Evolutionary conservation across 208 protist genomes (phyloP).

Genomic region (Trypanosoma lewisi): DNA sequence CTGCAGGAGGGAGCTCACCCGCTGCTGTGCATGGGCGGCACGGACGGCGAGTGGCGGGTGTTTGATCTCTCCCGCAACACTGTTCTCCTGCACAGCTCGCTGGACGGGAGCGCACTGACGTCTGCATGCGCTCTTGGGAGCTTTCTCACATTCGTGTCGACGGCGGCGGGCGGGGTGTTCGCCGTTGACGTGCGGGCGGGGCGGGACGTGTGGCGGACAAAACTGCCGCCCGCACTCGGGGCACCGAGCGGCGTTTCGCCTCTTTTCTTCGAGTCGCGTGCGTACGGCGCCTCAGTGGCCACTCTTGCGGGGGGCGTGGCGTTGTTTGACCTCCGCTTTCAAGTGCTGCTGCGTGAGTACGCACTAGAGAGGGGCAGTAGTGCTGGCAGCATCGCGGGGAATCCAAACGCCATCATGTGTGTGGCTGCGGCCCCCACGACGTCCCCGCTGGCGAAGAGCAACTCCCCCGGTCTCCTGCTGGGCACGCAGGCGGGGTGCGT

Average conservation of each 20-base stretch:
- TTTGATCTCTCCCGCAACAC: slow-evolving; percentile 37
- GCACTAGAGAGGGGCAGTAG: background rate
- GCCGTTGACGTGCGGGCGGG: slow-evolving; percentile 20
- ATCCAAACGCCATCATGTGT: slow-evolving; percentile 34
- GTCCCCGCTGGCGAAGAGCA: background rate
- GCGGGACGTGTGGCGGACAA: slow-evolving; percentile 34
- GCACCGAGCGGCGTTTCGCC: slow-evolving; percentile 40
- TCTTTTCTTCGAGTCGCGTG: slow-evolving; percentile 27
- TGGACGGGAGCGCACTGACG: slow-evolving; percentile 34
- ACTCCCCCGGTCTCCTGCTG: slow-evolving; percentile 44
- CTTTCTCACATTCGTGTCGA: slow-evolving; percentile 37
- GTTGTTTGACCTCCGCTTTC: slow-evolving; percentile 76
- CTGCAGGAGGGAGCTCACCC: slow-evolving; percentile 6
- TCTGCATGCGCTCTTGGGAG: slow-evolving; percentile 26
- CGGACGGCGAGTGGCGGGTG: slow-evolving; percentile 40
- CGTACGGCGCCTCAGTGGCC: slow-evolving; percentile 38
- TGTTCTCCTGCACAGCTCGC: slow-evolving; percentile 17
- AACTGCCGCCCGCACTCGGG: slow-evolving; percentile 29
- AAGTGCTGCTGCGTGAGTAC: slow-evolving; percentile 37
- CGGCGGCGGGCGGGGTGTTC: slow-evolving; percentile 32
- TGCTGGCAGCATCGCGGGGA: background rate
- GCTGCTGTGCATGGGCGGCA: slow-evolving; percentile 39
- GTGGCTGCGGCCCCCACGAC: slow-evolving; percentile 33
- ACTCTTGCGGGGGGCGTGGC: slow-evolving; percentile 43
- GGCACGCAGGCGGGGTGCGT: slow-evolving; percentile 29